phyloP scores from a whole-genome alignment of 2,329 filamentous ascomycete species.

The Nigrospora osmanthi region DNA sequence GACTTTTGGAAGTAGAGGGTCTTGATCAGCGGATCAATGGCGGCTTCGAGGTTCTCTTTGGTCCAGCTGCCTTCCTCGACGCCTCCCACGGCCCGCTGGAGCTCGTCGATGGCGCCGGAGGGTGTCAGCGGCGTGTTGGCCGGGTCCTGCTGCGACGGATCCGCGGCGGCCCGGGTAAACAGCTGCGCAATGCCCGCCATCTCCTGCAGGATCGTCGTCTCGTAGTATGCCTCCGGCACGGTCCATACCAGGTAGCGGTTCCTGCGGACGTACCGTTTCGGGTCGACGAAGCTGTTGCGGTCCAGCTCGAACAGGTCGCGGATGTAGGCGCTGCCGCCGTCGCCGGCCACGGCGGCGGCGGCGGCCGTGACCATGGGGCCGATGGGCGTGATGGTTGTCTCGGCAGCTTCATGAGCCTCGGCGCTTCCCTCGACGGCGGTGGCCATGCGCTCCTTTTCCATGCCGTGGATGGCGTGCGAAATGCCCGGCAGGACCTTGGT shows the following conservation, averaged over 20 bases:
- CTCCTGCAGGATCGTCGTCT: conserved; percentile 2
- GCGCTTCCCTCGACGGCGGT: too few relatives aligned
- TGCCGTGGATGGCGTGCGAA: background rate
- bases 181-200: conserved; percentile 1
- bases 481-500: conserved; percentile 2
- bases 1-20: conserved; percentile 8
- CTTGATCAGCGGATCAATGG: conserved; percentile 9
- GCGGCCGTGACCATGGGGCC: conserved; percentile 7
- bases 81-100: conserved; percentile 7
- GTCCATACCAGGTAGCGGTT: conserved; percentile 17
- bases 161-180: background rate
- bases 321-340: conserved; percentile 9
- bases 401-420: background rate
- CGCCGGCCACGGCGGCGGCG: background rate
- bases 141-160: background rate
- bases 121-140: background rate
- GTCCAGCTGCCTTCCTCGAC: conserved; percentile 12
- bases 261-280: conserved; percentile 9
- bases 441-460: background rate
- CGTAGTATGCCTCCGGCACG: conserved; percentile 9
- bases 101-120: conserved; percentile 7
- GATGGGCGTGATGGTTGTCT: conserved; percentile 3
- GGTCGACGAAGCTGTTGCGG: conserved; percentile 5
- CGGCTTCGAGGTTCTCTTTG: conserved; percentile 2
- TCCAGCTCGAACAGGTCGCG: conserved; percentile 11